A percentile compares a stretch with the other conserved stretches of the same genome.
These are phyloP conservation scores for Aspergillus sp. DNA, from an alignment of 2,329 filamentous ascomycete genomes.

Conservation along the genomic window DNA sequence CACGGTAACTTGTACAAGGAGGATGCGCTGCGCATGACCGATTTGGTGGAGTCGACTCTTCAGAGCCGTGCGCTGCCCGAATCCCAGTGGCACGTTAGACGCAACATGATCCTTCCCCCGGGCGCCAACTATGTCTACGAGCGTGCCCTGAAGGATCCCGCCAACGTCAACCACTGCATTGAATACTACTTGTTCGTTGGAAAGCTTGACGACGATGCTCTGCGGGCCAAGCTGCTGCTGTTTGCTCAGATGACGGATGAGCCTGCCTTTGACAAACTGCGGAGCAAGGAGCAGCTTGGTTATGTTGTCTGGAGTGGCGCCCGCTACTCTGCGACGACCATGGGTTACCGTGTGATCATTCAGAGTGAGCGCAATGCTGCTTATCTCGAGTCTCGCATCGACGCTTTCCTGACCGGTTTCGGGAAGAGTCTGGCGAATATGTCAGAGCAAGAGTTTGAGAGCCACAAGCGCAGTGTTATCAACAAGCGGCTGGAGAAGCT, in stretches of 20 bases:
- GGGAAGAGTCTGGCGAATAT: constrained; percentile 69
- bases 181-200: constrained; percentile 76
- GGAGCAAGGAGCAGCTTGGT: constrained; percentile 95
- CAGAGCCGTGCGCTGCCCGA: constrained; percentile 72
- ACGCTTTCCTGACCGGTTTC: constrained; percentile 74
- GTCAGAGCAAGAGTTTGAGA: constrained; percentile 81
- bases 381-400: constrained; percentile 85
- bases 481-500: constrained; percentile 85
- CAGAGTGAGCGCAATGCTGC: constrained; percentile 85
- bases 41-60: constrained; percentile 76
- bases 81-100: constrained; percentile 75
- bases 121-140: constrained; percentile 84
- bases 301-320: constrained; percentile 91
- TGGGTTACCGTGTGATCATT: constrained; percentile 85
- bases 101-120: constrained; percentile 74
- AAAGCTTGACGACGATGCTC: constrained; percentile 64
- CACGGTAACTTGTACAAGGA: constrained; percentile 95
- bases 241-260: constrained; percentile 90
- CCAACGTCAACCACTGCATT: constrained; percentile 85
- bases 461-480: constrained; percentile 85
- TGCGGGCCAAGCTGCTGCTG: constrained; percentile 76
- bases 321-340: constrained; percentile 70
- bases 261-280: constrained; percentile 88
- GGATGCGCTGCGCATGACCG: constrained; percentile 81
- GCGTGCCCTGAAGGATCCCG: constrained; percentile 77